Evolutionary conservation across 257 asterid species (phyloP), one percentile per base, ranked within the genome.

Genomic region (Cinchona pubescens): DNA sequence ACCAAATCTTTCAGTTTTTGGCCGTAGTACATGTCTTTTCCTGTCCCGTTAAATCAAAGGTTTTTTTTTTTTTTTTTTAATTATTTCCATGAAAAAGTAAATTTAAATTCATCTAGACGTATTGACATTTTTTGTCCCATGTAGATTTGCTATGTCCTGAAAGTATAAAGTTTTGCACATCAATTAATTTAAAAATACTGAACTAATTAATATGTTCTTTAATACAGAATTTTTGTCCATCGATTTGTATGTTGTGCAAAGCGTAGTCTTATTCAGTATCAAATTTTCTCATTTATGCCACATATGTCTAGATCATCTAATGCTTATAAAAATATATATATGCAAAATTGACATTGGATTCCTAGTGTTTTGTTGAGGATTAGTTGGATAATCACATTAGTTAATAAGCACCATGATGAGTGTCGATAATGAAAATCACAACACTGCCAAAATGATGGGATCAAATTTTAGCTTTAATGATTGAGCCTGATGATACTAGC

Each of bases 281-380:
- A 49, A 25, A 10, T n/a, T 58, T 58, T 25, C 64, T n/a, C 64
- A 27, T 58, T 27, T 12, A 12, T 59, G 7, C 21, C 8, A 59
- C 29, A 30, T 2, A 59, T 27, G 15, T 27, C n/a, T n/a, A n/a
- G 2, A n/a, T 1, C 34, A 8, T n/a, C 5, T 23, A 58, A 0
- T 25, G 35, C 64, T 25, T 7, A 59, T 27, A 59, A 19, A 13
- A 1, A 46, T 67, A 34, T 2, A 25, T 48, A 65, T 53, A 56
- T 61, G n/a, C 11, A 25, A 51, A 59, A 42, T 27, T 51, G 62
- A 65, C 90, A 77, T 84, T 61, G 86, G 89, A 86, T 87, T 82
- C 92, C 84, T 63, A 67, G 76, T 62, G 83, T 68, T 79, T 60
- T 43, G 88, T 80, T 84, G 85, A 77, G 75, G 86, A 75, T 85